Percentiles rank a stretch among this genome's conserved stretches.
Evolutionary conservation across 2,329 filamentous ascomycete genomes (phyloP).

Genomic region (Scorias spongiosa): DNA sequence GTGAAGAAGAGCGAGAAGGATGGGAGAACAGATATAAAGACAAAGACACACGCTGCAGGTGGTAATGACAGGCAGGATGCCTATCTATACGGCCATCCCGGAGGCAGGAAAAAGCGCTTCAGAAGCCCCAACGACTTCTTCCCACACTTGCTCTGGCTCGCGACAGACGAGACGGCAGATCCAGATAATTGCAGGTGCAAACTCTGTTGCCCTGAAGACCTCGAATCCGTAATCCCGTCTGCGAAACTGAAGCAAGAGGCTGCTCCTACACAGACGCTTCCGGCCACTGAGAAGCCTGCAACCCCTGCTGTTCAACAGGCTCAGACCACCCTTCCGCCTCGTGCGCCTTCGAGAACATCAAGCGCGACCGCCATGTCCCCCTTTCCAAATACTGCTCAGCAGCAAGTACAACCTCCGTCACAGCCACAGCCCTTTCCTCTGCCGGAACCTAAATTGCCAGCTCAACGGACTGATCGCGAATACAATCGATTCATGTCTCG

Average conservation of each 20-base stretch:
- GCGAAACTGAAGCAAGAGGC: slow-evolving; percentile 7
- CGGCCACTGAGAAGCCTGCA: not conserved
- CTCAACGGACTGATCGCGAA: slow-evolving; percentile 35
- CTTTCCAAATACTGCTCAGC: not conserved
- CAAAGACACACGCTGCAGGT: slow-evolving; percentile 34
- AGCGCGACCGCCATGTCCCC: slow-evolving; percentile 4
- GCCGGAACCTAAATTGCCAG: slow-evolving; percentile 25
- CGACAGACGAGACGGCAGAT: slow-evolving; percentile 37
- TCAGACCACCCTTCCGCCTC: slow-evolving; percentile 4
- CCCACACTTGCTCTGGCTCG: slow-evolving; percentile 43
- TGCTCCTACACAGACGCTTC: slow-evolving; percentile 6
- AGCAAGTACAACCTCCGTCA: slow-evolving; percentile 2
- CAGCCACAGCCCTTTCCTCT: slow-evolving; percentile 20
- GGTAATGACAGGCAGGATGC: slow-evolving; percentile 42
- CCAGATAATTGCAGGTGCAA: slow-evolving; percentile 42
- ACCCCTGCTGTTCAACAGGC: not conserved
- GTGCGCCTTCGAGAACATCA: slow-evolving; percentile 7
- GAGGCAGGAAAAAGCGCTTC: slow-evolving; percentile 41
- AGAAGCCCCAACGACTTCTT: slow-evolving; percentile 45
- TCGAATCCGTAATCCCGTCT: slow-evolving; percentile 25
- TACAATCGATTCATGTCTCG: slow-evolving; percentile 36
- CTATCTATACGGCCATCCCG: slow-evolving; percentile 45
- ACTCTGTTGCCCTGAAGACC: slow-evolving; percentile 39
- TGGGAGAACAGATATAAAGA: slow-evolving; percentile 28
- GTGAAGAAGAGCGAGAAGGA: slow-evolving; percentile 35